Percentiles rank a stretch among this genome's conserved stretches.
These are phyloP conservation scores for Exophiala oligosperma DNA, from an alignment of 2,329 filamentous ascomycete genomes.

Conservation along the genomic window DNA sequence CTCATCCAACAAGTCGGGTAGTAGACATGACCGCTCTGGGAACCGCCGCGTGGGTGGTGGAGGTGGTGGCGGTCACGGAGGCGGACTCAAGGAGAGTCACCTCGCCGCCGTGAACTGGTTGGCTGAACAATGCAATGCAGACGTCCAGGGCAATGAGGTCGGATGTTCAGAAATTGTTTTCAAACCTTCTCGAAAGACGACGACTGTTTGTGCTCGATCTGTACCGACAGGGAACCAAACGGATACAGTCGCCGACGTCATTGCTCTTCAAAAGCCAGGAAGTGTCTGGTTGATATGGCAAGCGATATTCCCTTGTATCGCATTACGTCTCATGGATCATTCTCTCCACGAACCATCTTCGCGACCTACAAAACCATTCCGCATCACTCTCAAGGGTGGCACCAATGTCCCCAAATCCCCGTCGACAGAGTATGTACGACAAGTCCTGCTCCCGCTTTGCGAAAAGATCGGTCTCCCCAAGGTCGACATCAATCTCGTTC, in stretches of 20 bases:
- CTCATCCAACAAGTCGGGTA: background rate
- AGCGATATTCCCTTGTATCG: slow-evolving; percentile 58
- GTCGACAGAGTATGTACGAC: slow-evolving; percentile 56
- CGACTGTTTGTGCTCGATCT: background rate
- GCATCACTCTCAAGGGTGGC: slow-evolving; percentile 54
- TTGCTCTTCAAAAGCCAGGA: slow-evolving; percentile 51
- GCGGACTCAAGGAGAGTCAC: slow-evolving; percentile 59
- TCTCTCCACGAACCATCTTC: background rate
- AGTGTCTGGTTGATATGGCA: slow-evolving; percentile 59
- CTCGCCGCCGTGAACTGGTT: slow-evolving; percentile 57
- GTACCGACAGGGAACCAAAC: too few relatives aligned
- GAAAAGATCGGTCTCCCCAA: slow-evolving; percentile 50
- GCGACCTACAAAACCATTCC: slow-evolving; percentile 25
- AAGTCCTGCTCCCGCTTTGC: slow-evolving; percentile 58
- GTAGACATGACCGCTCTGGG: too few relatives aligned
- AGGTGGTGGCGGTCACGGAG: slow-evolving; percentile 32
- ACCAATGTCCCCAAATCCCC: slow-evolving; percentile 53
- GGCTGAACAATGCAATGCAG: slow-evolving; percentile 49
- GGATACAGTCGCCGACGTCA: slow-evolving; percentile 28
- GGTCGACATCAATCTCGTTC: slow-evolving; percentile 44
- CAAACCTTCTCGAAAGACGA: slow-evolving; percentile 7
- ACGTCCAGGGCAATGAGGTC: slow-evolving; percentile 36
- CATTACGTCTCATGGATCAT: slow-evolving; percentile 38
- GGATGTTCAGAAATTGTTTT: slow-evolving; percentile 39
- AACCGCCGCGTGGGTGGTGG: too few relatives aligned